phyloP scores from a whole-genome alignment of 257 asterid genomes.

The Oldenlandia corymbosa region DNA sequence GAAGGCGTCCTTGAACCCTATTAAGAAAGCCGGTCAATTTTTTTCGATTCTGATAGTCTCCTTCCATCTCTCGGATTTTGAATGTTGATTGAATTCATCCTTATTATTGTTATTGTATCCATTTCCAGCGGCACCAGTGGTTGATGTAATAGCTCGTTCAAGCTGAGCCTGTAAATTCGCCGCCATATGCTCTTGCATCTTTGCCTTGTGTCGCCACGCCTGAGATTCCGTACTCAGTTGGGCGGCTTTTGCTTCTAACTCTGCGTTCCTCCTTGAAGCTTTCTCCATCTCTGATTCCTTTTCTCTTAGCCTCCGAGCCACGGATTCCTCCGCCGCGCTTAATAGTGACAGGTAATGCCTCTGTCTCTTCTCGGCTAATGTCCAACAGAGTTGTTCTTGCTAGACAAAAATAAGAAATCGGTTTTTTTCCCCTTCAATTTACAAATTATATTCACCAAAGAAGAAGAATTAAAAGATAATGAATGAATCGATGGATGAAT shows the following conservation, averaged over 20 bases:
- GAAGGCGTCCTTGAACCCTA: too few relatives aligned
- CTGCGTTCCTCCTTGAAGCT: constrained; percentile 32
- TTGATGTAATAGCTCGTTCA: constrained; percentile 28
- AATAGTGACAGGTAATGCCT: constrained; percentile 27
- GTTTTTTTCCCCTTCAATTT: too few relatives aligned
- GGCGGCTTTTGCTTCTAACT: constrained; percentile 32
- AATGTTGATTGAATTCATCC: too few relatives aligned
- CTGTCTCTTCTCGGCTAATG: constrained; percentile 35
- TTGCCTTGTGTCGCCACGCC: constrained; percentile 39
- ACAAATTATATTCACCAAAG: too few relatives aligned
- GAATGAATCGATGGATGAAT: background rate
- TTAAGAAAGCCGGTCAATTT: too few relatives aligned
- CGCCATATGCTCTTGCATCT: constrained; percentile 33
- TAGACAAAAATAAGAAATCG: background rate
- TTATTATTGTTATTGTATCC: too few relatives aligned
- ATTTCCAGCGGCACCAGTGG: constrained; percentile 20
- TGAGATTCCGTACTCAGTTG: constrained; percentile 36
- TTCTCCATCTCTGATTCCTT: constrained; percentile 37
- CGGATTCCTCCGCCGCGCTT: constrained; percentile 33
- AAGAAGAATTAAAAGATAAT: background rate
- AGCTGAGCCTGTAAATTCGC: constrained; percentile 40
- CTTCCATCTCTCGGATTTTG: too few relatives aligned
- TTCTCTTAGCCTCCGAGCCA: constrained; percentile 29
- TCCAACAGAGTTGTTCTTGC: constrained; percentile 31
- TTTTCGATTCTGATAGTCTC: too few relatives aligned